Base-by-base conservation (phyloP, 176 grass and related monocot genomes). In the Saccharum spontaneum region DNA sequence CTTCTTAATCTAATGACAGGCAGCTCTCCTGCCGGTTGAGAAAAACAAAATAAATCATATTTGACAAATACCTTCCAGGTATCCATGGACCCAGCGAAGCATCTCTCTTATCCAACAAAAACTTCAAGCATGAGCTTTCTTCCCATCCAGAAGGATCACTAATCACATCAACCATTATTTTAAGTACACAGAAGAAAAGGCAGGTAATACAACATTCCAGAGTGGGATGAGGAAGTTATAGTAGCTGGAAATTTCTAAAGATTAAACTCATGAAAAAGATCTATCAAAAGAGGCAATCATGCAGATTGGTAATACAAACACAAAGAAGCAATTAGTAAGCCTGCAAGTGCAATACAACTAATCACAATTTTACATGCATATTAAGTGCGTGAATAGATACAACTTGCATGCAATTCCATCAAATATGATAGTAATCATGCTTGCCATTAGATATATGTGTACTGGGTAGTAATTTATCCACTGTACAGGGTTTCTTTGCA, bases 81-180 rank as follows among this genome's bases (percentile, higher is more conserved):
- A 93, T 86, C 95, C 95, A 98, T 22, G 95, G 95, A 48, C 95
- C 95, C 69, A 98, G 83, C 1, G 89, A 98, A 77, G 87, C 83
- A 89, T 98, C 95, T 87, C 91, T 93, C 90, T 98, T 98, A 80
- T 95, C 87, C 84, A 98, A 92, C 67, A 98, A 82, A 82, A 94
- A 84, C 89, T 94, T 98, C 79, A 98, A 91, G 77, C 89, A 95
- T 79, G 95, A 98, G 82, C 95, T 95, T 91, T 95, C 93, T 98
- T 92, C 91, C 89, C 87, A 95, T 83, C 91, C 91, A 88, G 89
- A 98, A 68, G 95, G 95, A 82, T 95, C 95, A 91, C 95, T 97
- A 84, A 55, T 79, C 71, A 76, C 76, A 89, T 34, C 54, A 79
- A 77, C 43, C 52, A 48, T 50, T 26, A 90, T 11, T 30, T 79